These are phyloP conservation scores for Chaetomiaceae sp. DNA, from an alignment of 2,329 filamentous ascomycete genomes.

Conservation along the genomic window DNA sequence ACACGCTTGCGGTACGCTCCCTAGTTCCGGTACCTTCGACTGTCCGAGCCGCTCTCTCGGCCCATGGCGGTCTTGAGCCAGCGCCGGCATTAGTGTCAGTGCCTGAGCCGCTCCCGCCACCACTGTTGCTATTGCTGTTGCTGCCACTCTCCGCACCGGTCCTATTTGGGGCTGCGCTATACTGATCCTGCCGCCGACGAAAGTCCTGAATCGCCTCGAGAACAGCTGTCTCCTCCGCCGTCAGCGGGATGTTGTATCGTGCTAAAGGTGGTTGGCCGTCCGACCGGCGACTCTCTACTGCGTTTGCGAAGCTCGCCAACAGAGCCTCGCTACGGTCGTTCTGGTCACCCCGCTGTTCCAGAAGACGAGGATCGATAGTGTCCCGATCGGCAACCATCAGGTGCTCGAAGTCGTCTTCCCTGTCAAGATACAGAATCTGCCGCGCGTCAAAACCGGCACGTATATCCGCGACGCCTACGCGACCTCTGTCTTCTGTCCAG, in stretches of 20 bases:
- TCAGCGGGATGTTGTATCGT: constrained; percentile 48
- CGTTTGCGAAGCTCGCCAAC: constrained; percentile 24
- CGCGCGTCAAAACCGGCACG: constrained; percentile 62
- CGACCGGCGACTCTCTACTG: constrained; percentile 29
- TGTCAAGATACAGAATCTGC: constrained; percentile 64
- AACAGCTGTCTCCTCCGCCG: constrained; percentile 51
- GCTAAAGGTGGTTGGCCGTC: constrained; percentile 36
- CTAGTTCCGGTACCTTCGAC: constrained; percentile 30
- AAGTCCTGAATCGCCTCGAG: constrained; percentile 53
- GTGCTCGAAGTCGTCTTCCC: constrained; percentile 53
- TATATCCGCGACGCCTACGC: constrained; percentile 69
- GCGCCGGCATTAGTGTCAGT: too few relatives aligned
- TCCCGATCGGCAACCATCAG: constrained; percentile 53
- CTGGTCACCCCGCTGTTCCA: constrained; percentile 27
- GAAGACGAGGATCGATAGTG: constrained; percentile 50
- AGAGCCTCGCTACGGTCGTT: constrained; percentile 16
- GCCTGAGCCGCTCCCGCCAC: constrained; percentile 5
- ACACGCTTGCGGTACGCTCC: constrained; percentile 36
- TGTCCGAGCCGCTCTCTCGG: constrained; percentile 20
- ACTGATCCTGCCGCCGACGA: constrained; percentile 45
- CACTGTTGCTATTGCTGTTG: constrained; percentile 27
- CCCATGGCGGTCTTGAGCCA: constrained; percentile 18
- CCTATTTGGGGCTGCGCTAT: background rate
- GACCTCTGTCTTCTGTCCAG: constrained; percentile 85
- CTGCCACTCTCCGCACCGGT: constrained; percentile 5